phyloP scores from a whole-genome alignment of 441 rosid genomes.

The Erodium texanum region DNA sequence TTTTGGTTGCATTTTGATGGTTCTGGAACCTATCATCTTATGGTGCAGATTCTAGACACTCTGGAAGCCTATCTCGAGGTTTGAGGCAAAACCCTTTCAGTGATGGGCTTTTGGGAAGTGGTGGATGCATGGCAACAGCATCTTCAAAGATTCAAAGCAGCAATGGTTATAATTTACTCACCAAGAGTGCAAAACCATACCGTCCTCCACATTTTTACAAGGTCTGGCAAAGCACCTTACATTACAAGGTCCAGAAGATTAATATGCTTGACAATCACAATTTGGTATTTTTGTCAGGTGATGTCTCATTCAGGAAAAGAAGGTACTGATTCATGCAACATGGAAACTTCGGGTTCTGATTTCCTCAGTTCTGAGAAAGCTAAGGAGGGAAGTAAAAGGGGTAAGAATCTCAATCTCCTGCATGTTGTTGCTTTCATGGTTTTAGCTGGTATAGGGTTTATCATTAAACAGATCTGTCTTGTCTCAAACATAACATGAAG shows the following conservation, averaged over 20 bases:
- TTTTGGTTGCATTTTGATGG: conserved; percentile 3
- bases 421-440: conserved; percentile 1
- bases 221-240: conserved; percentile 18
- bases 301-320: conserved; percentile 17
- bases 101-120: conserved; percentile 24
- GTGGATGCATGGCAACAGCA: conserved; percentile 12
- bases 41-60: conserved; percentile 23
- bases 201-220: conserved; percentile 28
- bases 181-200: conserved; percentile 24
- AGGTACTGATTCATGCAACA: conserved; percentile 14
- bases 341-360: conserved; percentile 19
- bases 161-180: conserved; percentile 17
- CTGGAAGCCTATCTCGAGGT: conserved; percentile 17
- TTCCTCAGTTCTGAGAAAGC: conserved; percentile 17
- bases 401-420: conserved; percentile 16
- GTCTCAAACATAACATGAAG: conserved; percentile 14
- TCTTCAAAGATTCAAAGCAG: conserved; percentile 10
- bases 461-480: not conserved
- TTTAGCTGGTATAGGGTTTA: conserved; percentile 5
- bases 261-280: not conserved
- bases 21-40: conserved; percentile 15
- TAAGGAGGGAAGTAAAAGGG: conserved; percentile 21
- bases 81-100: conserved; percentile 17
- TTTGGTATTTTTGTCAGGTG: conserved; percentile 17
- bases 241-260: not conserved